Evolutionary conservation across 1,284 basidiomycete genomes (phyloP).

Genomic region (Rhodotorula sp.): DNA sequence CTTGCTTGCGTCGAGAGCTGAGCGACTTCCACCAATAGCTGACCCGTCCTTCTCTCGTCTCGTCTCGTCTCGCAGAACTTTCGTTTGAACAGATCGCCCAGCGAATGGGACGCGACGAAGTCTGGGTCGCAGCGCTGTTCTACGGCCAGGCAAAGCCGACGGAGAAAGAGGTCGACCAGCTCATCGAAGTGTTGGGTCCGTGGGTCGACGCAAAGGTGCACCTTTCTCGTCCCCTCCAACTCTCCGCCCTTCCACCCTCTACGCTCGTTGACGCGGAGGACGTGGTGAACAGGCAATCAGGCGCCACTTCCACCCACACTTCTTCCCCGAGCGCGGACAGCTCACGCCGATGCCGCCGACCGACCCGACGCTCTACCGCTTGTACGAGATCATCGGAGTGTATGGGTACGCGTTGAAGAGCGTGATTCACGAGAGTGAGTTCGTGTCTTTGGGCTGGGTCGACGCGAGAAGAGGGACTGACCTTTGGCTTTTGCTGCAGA

Average conservation of each 20-base stretch:
- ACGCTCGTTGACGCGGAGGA: not conserved
- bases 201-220: not conserved
- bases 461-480: not conserved
- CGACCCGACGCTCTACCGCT: slow-evolving; percentile 78
- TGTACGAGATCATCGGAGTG: slow-evolving; percentile 60
- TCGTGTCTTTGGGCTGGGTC: not conserved
- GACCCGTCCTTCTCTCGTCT: not conserved
- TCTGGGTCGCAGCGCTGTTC: slow-evolving; percentile 84
- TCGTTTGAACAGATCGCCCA: slow-evolving; percentile 72
- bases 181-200: slow-evolving; percentile 58
- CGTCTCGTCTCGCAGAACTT: slow-evolving; percentile 58
- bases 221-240: not conserved
- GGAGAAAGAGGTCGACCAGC: slow-evolving; percentile 59
- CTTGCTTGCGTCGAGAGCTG: too few species aligned
- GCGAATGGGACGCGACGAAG: slow-evolving; percentile 70
- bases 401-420: not conserved
- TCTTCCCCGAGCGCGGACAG: slow-evolving; percentile 67
- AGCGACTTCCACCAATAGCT: not conserved
- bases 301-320: slow-evolving; percentile 61
- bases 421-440: not conserved
- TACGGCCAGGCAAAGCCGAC: slow-evolving; percentile 78
- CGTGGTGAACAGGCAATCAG: slow-evolving; percentile 47
- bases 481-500: not conserved
- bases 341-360: slow-evolving; percentile 63
- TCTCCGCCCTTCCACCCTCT: too few species aligned